These are phyloP conservation scores for Neurospora tetrasperma DNA, from an alignment of 495 filamentous ascomycete genomes.

Conservation along the genomic window DNA sequence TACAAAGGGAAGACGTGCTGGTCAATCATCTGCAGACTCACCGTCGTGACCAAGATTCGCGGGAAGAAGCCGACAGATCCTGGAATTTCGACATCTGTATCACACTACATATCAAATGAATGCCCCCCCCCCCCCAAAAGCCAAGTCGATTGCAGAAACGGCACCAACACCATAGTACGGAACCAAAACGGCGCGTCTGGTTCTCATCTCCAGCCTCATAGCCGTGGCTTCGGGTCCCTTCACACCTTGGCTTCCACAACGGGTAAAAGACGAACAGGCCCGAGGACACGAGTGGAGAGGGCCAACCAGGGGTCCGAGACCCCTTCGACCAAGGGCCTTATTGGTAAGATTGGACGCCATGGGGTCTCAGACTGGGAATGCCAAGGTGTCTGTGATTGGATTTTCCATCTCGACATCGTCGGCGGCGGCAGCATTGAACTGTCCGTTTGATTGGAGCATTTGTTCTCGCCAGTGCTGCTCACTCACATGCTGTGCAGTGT, in stretches of 20 bases:
- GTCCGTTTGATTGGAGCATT: neutral
- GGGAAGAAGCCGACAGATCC: neutral
- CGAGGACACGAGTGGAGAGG: neutral
- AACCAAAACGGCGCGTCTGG: neutral
- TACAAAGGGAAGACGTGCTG: neutral
- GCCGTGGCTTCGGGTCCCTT: neutral
- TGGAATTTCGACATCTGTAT: neutral
- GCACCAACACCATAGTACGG: neutral
- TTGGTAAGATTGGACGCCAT: neutral
- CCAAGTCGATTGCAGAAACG: neutral
- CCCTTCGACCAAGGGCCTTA: neutral
- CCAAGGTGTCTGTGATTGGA: neutral
- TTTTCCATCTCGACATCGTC: neutral
- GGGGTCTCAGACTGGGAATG: neutral
- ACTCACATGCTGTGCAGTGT: neutral
- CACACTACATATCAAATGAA: neutral
- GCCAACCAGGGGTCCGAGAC: neutral
- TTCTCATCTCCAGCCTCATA: neutral
- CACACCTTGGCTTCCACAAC: neutral
- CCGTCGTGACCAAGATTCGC: neutral
- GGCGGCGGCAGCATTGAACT: neutral
- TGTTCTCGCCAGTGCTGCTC: neutral
- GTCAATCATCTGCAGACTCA: neutral
- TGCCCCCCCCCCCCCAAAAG: neutral
- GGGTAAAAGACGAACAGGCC: neutral